Conservation (phyloP, 139 green algal species). For the Chlamydomonas schloesseri region DNA sequence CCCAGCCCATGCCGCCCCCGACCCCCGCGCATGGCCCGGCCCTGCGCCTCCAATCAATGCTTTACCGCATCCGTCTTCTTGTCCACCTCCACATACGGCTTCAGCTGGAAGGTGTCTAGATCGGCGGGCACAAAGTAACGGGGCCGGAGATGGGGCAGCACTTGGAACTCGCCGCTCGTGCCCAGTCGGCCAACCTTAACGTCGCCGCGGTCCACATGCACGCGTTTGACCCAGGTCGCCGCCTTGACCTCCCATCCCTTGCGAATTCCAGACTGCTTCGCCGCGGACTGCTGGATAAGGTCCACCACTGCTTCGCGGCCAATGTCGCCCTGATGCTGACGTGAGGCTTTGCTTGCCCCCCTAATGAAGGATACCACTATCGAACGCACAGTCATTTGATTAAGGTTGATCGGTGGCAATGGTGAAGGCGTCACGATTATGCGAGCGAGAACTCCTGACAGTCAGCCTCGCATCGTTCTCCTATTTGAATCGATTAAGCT, state of each 20-base stretch:
- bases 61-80: no score
- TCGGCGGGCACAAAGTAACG: constrained; percentile 50
- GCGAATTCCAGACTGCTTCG: not conserved
- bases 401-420: no score
- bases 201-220: constrained; percentile 53
- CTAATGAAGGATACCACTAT: not conserved
- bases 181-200: constrained; percentile 34
- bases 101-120: constrained; percentile 33
- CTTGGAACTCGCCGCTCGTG: constrained; percentile 28
- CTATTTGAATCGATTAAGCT: no score
- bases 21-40: no score
- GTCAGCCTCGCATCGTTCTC: no score
- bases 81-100: constrained; percentile 47
- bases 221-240: constrained; percentile 53
- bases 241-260: constrained; percentile 56
- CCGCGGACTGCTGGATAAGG: constrained; percentile 24
- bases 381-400: constrained; percentile 31
- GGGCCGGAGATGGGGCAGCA: constrained; percentile 39
- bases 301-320: constrained; percentile 30
- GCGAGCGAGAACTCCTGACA: no score
- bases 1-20: no score
- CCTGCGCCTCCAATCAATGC: no score
- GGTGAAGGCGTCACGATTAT: no score
- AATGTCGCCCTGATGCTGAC: no score
- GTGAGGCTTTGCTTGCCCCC: not conserved